These are phyloP conservation scores for Blastosporella zonata DNA, from an alignment of 1,284 basidiomycete species.

Conservation along the genomic window DNA sequence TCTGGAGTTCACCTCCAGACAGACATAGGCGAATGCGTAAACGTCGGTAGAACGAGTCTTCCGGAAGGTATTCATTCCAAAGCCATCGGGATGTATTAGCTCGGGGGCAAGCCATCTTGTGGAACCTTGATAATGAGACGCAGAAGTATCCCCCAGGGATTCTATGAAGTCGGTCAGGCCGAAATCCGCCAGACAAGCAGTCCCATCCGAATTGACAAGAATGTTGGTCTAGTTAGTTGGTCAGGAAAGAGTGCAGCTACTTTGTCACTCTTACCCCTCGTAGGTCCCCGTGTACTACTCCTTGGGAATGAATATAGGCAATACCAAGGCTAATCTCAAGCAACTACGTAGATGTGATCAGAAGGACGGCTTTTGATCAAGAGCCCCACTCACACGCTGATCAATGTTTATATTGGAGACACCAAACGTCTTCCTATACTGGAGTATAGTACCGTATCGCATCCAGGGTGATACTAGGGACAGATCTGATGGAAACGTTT, in stretches of 20 bases:
- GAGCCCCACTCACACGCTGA: slow-evolving; percentile 11
- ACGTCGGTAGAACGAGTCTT: slow-evolving; percentile 18
- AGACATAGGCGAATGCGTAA: slow-evolving; percentile 19
- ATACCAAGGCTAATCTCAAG: slow-evolving; percentile 18
- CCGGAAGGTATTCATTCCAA: slow-evolving; percentile 14
- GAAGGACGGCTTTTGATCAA: neutral
- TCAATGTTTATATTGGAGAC: slow-evolving; percentile 18
- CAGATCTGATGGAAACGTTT: slow-evolving; percentile 20
- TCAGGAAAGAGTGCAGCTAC: neutral
- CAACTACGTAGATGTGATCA: slow-evolving; percentile 6
- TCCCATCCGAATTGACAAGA: slow-evolving; percentile 15
- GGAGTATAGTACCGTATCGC: slow-evolving; percentile 22
- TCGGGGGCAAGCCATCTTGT: slow-evolving; percentile 20
- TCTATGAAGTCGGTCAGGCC: slow-evolving; percentile 19
- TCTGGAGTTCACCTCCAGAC: slow-evolving; percentile 11
- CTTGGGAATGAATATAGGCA: slow-evolving; percentile 18
- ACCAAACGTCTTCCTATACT: slow-evolving; percentile 17
- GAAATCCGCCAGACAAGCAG: slow-evolving; percentile 19
- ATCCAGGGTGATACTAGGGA: slow-evolving; percentile 25
- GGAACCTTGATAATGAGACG: slow-evolving; percentile 17
- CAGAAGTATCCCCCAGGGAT: slow-evolving; percentile 11
- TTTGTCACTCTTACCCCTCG: slow-evolving; percentile 13
- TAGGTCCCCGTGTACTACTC: slow-evolving; percentile 19
- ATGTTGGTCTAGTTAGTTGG: slow-evolving; percentile 13
- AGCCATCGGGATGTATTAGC: slow-evolving; percentile 18